These are phyloP conservation scores for Spergularia azorica DNA, from an alignment of 179 eudicot species.

Conservation along the genomic window DNA sequence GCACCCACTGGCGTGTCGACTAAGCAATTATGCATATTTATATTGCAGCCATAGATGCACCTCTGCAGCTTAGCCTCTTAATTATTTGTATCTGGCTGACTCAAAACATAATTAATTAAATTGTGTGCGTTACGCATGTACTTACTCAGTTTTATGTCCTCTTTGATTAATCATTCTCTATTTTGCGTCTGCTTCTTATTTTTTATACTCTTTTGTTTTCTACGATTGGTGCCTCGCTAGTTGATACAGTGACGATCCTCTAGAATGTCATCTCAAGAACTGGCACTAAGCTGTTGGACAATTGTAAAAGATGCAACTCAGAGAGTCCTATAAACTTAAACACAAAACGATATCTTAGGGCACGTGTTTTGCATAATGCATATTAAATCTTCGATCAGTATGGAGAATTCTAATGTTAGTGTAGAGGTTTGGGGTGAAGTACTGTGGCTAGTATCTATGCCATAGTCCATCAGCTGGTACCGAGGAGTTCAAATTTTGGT, in stretches of 20 bases:
- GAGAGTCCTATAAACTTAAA: not conserved
- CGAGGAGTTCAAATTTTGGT: too few relatives aligned
- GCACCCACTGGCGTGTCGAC: not conserved
- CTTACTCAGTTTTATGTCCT: not conserved
- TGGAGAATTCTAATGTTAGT: not conserved
- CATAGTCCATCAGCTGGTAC: too few relatives aligned
- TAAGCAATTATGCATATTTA: not conserved
- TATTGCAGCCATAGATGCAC: not conserved
- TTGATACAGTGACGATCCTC: not conserved
- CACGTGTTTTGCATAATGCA: not conserved
- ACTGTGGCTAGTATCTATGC: not conserved
- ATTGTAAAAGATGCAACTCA: not conserved
- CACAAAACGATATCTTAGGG: not conserved
- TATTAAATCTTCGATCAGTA: not conserved
- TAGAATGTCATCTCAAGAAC: not conserved
- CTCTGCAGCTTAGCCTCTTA: not conserved
- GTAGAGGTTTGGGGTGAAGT: not conserved
- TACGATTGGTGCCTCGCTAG: too few relatives aligned
- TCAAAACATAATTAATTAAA: not conserved
- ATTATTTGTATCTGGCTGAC: not conserved
- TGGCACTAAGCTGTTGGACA: not conserved
- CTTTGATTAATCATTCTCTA: not conserved
- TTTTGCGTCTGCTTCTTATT: not conserved
- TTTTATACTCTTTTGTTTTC: not conserved
- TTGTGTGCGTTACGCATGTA: not conserved